Evolutionary conservation across 768 basidiomycete genomes (phyloP).

Genomic region (Royoungia palumana): DNA sequence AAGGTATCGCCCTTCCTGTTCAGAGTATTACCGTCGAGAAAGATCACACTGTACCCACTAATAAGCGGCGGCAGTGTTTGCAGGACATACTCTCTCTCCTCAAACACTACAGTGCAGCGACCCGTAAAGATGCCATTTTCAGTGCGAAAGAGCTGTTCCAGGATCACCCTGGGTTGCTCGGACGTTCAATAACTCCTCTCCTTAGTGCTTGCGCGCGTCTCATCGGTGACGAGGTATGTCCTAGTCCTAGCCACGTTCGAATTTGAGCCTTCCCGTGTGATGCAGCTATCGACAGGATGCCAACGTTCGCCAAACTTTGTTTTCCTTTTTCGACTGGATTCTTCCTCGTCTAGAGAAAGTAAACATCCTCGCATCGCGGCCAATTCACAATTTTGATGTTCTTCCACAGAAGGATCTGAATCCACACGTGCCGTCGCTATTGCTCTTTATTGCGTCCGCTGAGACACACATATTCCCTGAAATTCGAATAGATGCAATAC

Average conservation of each 20-base stretch:
- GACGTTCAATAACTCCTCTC: constrained; percentile 50
- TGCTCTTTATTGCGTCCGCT: constrained; percentile 86
- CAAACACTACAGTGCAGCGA: constrained; percentile 80
- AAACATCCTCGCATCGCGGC: constrained; percentile 12
- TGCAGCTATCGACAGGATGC: constrained; percentile 55
- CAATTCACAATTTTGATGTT: constrained; percentile 6
- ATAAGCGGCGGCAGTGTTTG: constrained; percentile 71
- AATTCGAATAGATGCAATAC: constrained; percentile 86
- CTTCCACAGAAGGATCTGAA: constrained; percentile 55
- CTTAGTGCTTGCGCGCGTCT: constrained; percentile 63
- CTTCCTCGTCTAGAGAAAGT: constrained; percentile 62
- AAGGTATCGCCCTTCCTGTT: constrained; percentile 86
- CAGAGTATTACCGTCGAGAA: constrained; percentile 72
- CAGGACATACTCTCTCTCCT: constrained; percentile 73
- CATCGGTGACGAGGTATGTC: constrained; percentile 76
- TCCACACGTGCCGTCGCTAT: constrained; percentile 71
- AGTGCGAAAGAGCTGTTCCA: constrained; percentile 73
- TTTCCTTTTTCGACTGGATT: constrained; percentile 71
- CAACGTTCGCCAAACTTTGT: constrained; percentile 67
- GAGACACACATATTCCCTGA: constrained; percentile 96
- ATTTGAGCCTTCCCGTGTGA: neutral
- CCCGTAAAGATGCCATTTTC: constrained; percentile 72
- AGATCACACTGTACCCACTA: constrained; percentile 59
- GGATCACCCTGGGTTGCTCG: constrained; percentile 52
- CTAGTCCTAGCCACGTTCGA: neutral